Conservation (phyloP, 1,284 basidiomycete species). For the Apiotrichum domesticum region DNA sequence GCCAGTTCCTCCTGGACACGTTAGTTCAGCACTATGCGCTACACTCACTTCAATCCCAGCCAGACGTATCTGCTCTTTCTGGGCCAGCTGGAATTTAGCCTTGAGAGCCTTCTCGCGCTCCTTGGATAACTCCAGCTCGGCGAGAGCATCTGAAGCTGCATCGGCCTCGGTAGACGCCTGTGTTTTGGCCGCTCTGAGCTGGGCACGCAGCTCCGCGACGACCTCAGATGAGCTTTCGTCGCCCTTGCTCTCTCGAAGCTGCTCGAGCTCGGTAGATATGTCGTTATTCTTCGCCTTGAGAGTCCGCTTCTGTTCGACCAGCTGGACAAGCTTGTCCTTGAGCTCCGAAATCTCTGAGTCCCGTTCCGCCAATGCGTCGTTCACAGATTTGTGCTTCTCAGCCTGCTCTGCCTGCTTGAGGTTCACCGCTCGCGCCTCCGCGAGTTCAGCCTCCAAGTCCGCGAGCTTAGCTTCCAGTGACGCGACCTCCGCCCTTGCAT, state of each 20-base stretch:
- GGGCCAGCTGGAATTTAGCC: constrained; percentile 19
- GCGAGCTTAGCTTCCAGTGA: constrained; percentile 23
- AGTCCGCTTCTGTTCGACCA: constrained; percentile 22
- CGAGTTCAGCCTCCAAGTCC: constrained; percentile 17
- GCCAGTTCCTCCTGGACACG: constrained; percentile 20
- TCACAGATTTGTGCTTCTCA: neutral
- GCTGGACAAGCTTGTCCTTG: constrained; percentile 3
- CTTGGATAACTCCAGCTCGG: constrained; percentile 27
- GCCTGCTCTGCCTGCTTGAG: neutral
- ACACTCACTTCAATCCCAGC: constrained; percentile 27
- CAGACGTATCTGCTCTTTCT: constrained; percentile 26
- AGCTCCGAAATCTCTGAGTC: neutral
- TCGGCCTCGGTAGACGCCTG: constrained; percentile 23
- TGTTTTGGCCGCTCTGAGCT: constrained; percentile 25
- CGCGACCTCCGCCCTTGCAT: constrained; percentile 15
- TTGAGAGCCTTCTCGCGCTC: constrained; percentile 30
- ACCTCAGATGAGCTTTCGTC: constrained; percentile 17
- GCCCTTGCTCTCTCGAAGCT: constrained; percentile 4
- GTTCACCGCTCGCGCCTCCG: neutral
- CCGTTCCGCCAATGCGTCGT: neutral
- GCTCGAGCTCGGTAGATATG: constrained; percentile 26
- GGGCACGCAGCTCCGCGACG: constrained; percentile 25
- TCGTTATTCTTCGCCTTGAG: constrained; percentile 30
- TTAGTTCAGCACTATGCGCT: neutral
- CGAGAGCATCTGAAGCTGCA: constrained; percentile 26